These are phyloP conservation scores for Apiospora sp. DNA, from an alignment of 2,329 filamentous ascomycete species.

Conservation along the genomic window DNA sequence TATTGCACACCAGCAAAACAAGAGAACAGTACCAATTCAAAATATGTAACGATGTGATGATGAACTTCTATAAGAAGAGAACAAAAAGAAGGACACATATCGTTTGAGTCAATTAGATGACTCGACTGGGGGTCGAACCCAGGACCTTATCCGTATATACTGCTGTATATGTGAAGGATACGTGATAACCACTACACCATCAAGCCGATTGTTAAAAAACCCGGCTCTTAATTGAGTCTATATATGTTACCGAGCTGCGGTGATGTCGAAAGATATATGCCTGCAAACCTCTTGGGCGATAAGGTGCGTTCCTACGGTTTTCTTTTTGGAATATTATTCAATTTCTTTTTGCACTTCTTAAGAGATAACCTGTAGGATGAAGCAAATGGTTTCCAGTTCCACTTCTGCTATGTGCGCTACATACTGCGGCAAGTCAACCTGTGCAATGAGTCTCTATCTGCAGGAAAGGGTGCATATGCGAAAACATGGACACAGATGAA, in stretches of 20 bases:
- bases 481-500: too few species aligned
- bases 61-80: neutral
- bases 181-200: constrained; percentile 8
- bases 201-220: neutral
- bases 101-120: neutral
- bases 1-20: constrained; percentile 11
- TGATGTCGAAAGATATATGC: neutral
- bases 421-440: too few species aligned
- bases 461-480: too few species aligned
- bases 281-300: neutral
- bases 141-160: constrained; percentile 16
- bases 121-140: constrained; percentile 9
- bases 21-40: too few species aligned
- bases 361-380: too few species aligned
- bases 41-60: too few species aligned
- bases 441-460: too few species aligned
- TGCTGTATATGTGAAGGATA: constrained; percentile 16
- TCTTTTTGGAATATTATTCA: neutral
- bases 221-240: rapidly evolving
- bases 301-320: neutral
- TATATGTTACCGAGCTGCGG: neutral
- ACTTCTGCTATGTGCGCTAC: too few species aligned
- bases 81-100: neutral
- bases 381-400: too few species aligned
- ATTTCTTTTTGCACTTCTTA: neutral